Conservation (phyloP, 2,329 filamentous ascomycete genomes). For the Cytospora piceicola region DNA sequence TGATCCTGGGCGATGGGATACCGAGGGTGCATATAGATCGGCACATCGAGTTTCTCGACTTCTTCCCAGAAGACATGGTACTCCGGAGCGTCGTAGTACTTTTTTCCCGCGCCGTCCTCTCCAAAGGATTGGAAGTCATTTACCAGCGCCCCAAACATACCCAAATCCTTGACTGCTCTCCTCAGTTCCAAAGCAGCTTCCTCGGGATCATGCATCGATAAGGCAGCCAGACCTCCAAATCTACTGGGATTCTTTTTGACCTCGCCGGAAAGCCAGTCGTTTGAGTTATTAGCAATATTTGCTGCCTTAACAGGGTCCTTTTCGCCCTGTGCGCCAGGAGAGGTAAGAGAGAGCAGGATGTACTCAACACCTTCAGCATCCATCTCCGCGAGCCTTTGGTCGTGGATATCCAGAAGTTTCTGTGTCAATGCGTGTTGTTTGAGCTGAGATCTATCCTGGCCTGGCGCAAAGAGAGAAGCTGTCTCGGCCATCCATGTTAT, state of each 20-base stretch:
- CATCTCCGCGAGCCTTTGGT: constrained; percentile 38
- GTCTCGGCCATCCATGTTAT: constrained; percentile 37
- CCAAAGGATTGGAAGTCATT: constrained; percentile 40
- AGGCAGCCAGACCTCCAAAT: constrained; percentile 40
- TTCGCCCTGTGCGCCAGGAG: constrained; percentile 41
- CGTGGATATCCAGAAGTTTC: constrained; percentile 40
- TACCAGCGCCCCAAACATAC: constrained; percentile 41
- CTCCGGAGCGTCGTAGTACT: constrained; percentile 40
- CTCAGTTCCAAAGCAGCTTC: constrained; percentile 39
- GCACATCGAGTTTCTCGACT: constrained; percentile 40
- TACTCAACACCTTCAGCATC: constrained; percentile 43
- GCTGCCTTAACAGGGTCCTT: constrained; percentile 35
- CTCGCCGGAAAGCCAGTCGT: constrained; percentile 41
- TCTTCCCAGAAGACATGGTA: constrained; percentile 41
- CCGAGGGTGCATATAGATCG: constrained; percentile 42
- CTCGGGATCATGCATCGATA: constrained; percentile 41
- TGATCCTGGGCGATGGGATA: constrained; percentile 40
- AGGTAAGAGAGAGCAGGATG: constrained; percentile 42
- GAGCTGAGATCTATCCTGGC: constrained; percentile 29
- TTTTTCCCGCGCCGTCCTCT: constrained; percentile 32
- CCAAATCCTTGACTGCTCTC: constrained; percentile 39
- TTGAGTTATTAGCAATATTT: constrained; percentile 36
- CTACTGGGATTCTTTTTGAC: constrained; percentile 35
- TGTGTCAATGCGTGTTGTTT: constrained; percentile 35
- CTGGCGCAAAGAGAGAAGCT: constrained; percentile 35